A percentile compares a stretch with the other conserved stretches of the same genome.
Evolutionary conservation across 2,329 filamentous ascomycete species (phyloP).

Genomic region (Trichoderma brevicompactum): DNA sequence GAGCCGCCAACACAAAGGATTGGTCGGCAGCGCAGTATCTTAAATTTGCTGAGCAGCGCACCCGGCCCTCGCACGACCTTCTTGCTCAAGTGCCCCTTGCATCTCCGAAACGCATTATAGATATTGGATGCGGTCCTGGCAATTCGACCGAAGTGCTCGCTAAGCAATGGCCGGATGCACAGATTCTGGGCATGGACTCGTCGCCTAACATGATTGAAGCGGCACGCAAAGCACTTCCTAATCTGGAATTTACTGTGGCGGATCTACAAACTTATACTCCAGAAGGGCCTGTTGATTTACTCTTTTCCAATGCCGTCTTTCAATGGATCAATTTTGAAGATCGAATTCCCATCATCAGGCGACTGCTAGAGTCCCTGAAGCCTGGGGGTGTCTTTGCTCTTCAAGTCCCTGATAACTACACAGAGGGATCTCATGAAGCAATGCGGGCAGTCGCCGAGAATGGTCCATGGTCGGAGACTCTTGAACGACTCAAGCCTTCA

Average conservation of each 20-base stretch:
- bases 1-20: slow-evolving; percentile 32
- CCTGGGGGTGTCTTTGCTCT: slow-evolving; percentile 57
- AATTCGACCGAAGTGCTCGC: slow-evolving; percentile 59
- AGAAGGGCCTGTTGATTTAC: slow-evolving; percentile 44
- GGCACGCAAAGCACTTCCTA: slow-evolving; percentile 48
- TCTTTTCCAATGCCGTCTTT: slow-evolving; percentile 63
- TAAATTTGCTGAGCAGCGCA: slow-evolving; percentile 59
- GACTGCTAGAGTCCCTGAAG: slow-evolving; percentile 47
- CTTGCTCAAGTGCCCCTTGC: slow-evolving; percentile 51
- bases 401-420: slow-evolving; percentile 55
- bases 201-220: slow-evolving; percentile 59
- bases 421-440: slow-evolving; percentile 52
- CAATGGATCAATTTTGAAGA: slow-evolving; percentile 56
- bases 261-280: slow-evolving; percentile 51
- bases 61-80: slow-evolving; percentile 57
- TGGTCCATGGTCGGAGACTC: slow-evolving; percentile 45
- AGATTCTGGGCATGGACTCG: slow-evolving; percentile 57
- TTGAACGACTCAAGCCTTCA: slow-evolving; percentile 40
- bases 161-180: slow-evolving; percentile 51
- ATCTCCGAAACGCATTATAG: slow-evolving; percentile 52
- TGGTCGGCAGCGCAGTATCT: slow-evolving; percentile 63
- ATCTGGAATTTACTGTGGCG: slow-evolving; percentile 50
- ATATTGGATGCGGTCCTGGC: slow-evolving; percentile 64
- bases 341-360: slow-evolving; percentile 51
- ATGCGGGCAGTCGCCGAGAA: slow-evolving; percentile 52